These are phyloP conservation scores for Pyrus bretschneideri DNA, from an alignment of 306 rosid genomes.

Conservation along the genomic window DNA sequence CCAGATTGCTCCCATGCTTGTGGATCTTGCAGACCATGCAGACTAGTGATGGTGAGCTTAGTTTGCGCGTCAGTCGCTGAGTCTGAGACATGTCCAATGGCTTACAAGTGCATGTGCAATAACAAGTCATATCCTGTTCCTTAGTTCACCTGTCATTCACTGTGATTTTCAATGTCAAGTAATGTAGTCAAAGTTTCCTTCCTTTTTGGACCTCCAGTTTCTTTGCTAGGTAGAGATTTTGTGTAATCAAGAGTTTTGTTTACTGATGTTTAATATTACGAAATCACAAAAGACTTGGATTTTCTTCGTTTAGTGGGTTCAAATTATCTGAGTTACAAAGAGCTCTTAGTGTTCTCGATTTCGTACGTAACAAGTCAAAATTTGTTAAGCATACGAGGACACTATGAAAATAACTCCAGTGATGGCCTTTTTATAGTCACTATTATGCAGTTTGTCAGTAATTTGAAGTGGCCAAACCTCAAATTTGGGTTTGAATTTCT, in stretches of 20 bases:
- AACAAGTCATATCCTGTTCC: conserved; percentile 81
- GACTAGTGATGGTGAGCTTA: conserved; percentile 73
- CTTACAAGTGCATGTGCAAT: conserved; percentile 85
- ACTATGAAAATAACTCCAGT: too few species aligned
- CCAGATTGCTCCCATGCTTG: conserved; percentile 89
- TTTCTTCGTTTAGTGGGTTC: background rate
- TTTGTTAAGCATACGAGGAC: background rate
- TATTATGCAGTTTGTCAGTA: too few species aligned
- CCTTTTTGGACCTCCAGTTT: background rate
- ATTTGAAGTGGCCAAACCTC: too few species aligned
- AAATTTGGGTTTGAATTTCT: too few species aligned
- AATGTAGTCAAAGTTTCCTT: background rate
- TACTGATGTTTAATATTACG: background rate
- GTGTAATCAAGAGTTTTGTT: conserved; percentile 17
- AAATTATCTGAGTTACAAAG: background rate
- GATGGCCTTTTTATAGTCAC: too few species aligned
- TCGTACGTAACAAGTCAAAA: background rate
- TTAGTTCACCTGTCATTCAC: conserved; percentile 8
- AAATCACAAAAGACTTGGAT: background rate
- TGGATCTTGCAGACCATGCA: conserved; percentile 73
- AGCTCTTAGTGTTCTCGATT: background rate
- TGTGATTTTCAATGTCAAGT: background rate
- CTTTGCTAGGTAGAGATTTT: background rate
- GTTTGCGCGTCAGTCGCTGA: conserved; percentile 58
- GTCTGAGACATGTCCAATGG: conserved; percentile 90